Base-by-base conservation (phyloP, 768 basidiomycete species). In the Kwoniella newhampshirensis region DNA sequence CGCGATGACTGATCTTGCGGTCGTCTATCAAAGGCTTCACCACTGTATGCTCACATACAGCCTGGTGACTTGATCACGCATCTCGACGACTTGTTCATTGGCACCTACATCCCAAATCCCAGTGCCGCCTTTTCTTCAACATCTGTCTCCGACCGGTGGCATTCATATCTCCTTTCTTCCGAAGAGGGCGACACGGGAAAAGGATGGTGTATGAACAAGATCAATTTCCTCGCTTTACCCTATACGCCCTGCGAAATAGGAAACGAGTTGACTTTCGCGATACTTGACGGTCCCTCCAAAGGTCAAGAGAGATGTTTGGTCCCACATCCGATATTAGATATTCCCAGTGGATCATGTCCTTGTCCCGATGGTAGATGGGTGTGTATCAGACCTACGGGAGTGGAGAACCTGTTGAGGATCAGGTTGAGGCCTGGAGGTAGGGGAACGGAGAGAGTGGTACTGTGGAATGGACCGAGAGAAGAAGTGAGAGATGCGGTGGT, bases 381-480 rank as follows among this genome's bases (percentile, higher is more conserved):
- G 4, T 91, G 89, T 66, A 78, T 84, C 2, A 72, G 78, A 4
- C 85, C 86, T 4, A 78, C 79, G 50, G 64, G 51, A n/a, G 78
- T 78, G 35, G 80, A 82, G 35, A 78, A 80, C 20, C 78, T 90
- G 2, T 63, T 88, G 26, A 80, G 88, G 45, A 75, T 91, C 12
- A 81, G 79, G 0, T 68, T 5, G 72, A 70, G 28, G 56, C 57
- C 30, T 63, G 55, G 36, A 54, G 43, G 30, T 51, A 45, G 50
- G 3, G 56, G 60, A 15, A 62, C 43, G 21, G 80, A 30, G 71
- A 78, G 37, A n/a, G 78, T 84, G 1, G 74, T 91, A 3, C 70
- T 91, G 2, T 93, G 89, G 88, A 84, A 81, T 56, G 90, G 90
- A 0, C 84, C 87, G 4, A 77, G 76, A 8, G 65, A 64, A 17